Evolutionary conservation across 139 green algal genomes (phyloP).

Genomic region (Astrephomene gubernaculifera): DNA sequence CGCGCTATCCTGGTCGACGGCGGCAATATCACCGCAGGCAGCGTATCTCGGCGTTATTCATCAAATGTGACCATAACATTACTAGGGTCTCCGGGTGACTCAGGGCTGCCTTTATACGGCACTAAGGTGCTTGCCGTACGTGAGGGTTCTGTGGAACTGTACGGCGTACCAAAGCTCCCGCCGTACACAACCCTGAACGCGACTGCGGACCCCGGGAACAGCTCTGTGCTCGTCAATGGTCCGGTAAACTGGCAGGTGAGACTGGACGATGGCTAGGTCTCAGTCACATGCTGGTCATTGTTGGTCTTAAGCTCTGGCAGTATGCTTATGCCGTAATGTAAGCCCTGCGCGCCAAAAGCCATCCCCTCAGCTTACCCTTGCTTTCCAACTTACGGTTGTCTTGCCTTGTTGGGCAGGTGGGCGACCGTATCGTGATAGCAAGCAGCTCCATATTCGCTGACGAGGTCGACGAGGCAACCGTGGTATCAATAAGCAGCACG

Average conservation of each 20-base stretch:
- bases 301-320: no score
- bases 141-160: slow-evolving; percentile 52
- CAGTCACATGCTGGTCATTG: no score
- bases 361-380: no score
- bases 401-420: not conserved
- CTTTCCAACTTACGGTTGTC: no score
- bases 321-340: no score
- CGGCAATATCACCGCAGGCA: slow-evolving; percentile 39
- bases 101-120: slow-evolving; percentile 65
- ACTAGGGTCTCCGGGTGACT: slow-evolving; percentile 38
- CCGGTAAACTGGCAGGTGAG: slow-evolving; percentile 17
- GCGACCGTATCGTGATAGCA: slow-evolving; percentile 50
- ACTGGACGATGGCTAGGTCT: no score
- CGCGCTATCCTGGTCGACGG: slow-evolving; percentile 49
- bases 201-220: slow-evolving; percentile 36
- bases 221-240: slow-evolving; percentile 33
- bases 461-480: slow-evolving; percentile 46
- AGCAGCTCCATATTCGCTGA: slow-evolving; percentile 42
- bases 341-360: no score
- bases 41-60: slow-evolving; percentile 23
- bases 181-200: slow-evolving; percentile 50
- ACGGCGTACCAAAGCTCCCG: slow-evolving; percentile 53
- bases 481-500: slow-evolving; percentile 7
- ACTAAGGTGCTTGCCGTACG: slow-evolving; percentile 64
- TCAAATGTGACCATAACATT: slow-evolving; percentile 55